Evolutionary conservation across 1,139 yeast species (phyloP).

Genomic region (Pichia sp.): DNA sequence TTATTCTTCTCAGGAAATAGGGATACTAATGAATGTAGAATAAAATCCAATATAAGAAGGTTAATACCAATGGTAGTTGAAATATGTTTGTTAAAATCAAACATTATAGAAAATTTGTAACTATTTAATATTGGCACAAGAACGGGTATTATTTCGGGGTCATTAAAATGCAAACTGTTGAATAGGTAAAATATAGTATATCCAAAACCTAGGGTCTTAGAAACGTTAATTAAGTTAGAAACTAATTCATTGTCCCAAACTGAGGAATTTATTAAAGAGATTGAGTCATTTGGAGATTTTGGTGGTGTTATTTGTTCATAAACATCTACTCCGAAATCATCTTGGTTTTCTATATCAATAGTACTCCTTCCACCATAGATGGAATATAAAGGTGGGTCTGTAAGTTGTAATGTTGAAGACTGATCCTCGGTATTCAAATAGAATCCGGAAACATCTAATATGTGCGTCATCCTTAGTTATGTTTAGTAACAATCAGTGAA

Average conservation of each 20-base stretch:
- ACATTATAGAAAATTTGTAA: neutral
- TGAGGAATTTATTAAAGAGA: neutral
- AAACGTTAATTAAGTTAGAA: neutral
- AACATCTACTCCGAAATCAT: neutral
- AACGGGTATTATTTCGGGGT: slow-evolving; percentile 2
- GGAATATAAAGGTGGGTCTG: slow-evolving; percentile 44
- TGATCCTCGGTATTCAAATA: neutral
- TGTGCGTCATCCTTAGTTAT: neutral
- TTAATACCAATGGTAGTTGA: neutral
- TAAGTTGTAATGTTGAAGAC: slow-evolving; percentile 32
- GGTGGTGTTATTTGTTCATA: neutral
- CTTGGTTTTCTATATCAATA: slow-evolving; percentile 18
- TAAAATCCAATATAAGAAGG: slow-evolving; percentile 6
- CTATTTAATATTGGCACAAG: neutral
- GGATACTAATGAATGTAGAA: neutral
- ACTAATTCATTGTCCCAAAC: neutral
- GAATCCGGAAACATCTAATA: neutral
- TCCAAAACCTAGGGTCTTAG: slow-evolving; percentile 3
- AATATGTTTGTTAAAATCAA: neutral
- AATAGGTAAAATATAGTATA: slow-evolving; percentile 2
- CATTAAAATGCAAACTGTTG: neutral
- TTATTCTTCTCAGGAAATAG: neutral
- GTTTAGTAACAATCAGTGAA: neutral
- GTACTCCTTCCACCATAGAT: slow-evolving; percentile 37
- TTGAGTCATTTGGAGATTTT: neutral